Base-by-base conservation (phyloP, 164 flowering plant genomes). In the Magnolia sinica region DNA sequence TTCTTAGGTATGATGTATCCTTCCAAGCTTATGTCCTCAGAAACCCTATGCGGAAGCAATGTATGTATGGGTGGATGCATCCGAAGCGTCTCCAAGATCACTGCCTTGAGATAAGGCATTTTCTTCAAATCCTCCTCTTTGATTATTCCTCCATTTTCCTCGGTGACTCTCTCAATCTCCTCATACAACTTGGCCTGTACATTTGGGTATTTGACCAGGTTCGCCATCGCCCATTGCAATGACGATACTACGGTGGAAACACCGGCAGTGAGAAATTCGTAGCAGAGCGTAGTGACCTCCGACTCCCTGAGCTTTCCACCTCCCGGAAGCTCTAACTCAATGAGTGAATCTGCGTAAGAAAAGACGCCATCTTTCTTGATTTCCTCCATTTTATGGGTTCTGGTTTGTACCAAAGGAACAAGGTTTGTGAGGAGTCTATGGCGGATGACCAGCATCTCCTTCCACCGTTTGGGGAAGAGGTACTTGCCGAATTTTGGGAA, bases 151-250 rank as follows among this genome's bases (percentile, higher is more conserved):
- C 16, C 65, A 29, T 58, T 13, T 55, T 55, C 0, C 61, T 55
- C 61, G 1, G 27, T 24, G 1, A 65, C 68, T 65, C 68, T 65
- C 67, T 24, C 67, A 5, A 73, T 58, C 29, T 73, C 67, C 19
- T 73, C 67, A 1, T 58, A 24, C 27, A 73, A 59, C 63, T 50
- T 50, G 63, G 59, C 14, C 22, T 72, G 74, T 20, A 22, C 63
- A 2, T 72, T 7, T 8, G 16, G 74, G 74, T 79, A 58, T 68
- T 79, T 81, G 63, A 83, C 82, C 50, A 81, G 22, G 58, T 83
- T 81, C 8, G 82, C 86, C 83, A 83, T 79, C 49, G 74, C 74
- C 83, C 84, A 85, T 29, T 80, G 81, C 77, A 85, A 50, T 3
- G 82, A 52, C 1, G 86, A 76, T 11, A 82, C n/a, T 10, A 84